Evolutionary conservation across 495 filamentous ascomycete species (phyloP).

Genomic region (Penicillium angulare): DNA sequence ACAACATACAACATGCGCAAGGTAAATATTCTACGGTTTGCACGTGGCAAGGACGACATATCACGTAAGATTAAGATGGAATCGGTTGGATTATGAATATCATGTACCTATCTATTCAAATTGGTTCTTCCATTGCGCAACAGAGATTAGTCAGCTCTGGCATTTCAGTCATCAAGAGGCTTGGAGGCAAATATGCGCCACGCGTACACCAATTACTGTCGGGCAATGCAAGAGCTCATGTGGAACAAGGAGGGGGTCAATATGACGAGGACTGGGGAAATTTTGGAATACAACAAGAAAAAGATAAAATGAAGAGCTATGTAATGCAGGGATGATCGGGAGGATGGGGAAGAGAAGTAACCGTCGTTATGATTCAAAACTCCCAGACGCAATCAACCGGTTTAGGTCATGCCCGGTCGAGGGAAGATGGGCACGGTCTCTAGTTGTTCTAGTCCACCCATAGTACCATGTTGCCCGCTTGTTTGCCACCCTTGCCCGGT

Average conservation of each 20-base stretch:
- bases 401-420: slow-evolving; percentile 56
- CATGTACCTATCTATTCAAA: not conserved
- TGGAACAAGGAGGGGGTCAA: not conserved
- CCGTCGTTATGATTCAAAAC: too few relatives aligned
- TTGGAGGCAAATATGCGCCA: not conserved
- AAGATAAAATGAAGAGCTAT: not conserved
- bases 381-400: too few relatives aligned
- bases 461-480: slow-evolving; percentile 65
- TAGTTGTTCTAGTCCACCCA: slow-evolving; percentile 79
- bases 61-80: not conserved
- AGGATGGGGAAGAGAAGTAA: too few relatives aligned
- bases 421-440: slow-evolving; percentile 86
- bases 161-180: not conserved
- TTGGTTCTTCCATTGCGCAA: not conserved
- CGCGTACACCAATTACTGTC: not conserved
- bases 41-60: not conserved
- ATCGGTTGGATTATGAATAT: not conserved
- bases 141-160: too few relatives aligned
- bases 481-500: slow-evolving; percentile 87
- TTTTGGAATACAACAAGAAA: slow-evolving; percentile 1
- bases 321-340: not conserved
- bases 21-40: too few relatives aligned
- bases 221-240: not conserved
- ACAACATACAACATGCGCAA: too few relatives aligned
- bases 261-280: not conserved